phyloP scores from a whole-genome alignment of 2,329 filamentous ascomycete genomes.

The Ampelomyces quisqualis region DNA sequence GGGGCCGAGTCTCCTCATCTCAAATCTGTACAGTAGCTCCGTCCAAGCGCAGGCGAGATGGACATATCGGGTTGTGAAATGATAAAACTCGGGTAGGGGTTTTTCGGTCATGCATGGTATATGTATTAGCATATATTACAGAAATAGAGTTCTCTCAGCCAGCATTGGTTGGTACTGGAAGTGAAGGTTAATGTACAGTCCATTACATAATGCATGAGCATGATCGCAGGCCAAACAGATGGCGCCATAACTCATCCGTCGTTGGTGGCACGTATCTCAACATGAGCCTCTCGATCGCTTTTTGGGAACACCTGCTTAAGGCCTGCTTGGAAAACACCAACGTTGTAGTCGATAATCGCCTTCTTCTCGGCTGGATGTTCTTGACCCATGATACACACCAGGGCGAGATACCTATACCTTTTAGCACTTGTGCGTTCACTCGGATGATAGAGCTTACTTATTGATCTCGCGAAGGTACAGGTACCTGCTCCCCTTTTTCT shows the following conservation, averaged over 20 bases:
- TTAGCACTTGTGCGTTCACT: background rate
- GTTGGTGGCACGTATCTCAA: constrained; percentile 25
- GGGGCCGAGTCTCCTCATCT: no score
- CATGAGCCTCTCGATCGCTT: constrained; percentile 33
- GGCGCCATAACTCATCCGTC: constrained; percentile 5
- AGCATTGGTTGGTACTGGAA: no score
- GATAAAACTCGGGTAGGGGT: no score
- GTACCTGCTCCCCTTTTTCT: constrained; percentile 59
- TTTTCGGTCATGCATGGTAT: no score
- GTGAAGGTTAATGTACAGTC: no score
- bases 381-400: constrained; percentile 85
- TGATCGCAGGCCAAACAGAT: no score
- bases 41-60: background rate
- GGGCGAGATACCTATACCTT: constrained; percentile 65
- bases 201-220: no score
- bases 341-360: constrained; percentile 82
- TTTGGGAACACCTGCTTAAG: constrained; percentile 73
- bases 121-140: no score
- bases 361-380: constrained; percentile 79
- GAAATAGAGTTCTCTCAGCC: no score
- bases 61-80: background rate
- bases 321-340: constrained; percentile 77
- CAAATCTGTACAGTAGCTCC: no score
- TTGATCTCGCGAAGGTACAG: constrained; percentile 68
- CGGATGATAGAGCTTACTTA: constrained; percentile 51